Conservation (phyloP, 73 alveolate species). For the Symbiodinium natans region DNA sequence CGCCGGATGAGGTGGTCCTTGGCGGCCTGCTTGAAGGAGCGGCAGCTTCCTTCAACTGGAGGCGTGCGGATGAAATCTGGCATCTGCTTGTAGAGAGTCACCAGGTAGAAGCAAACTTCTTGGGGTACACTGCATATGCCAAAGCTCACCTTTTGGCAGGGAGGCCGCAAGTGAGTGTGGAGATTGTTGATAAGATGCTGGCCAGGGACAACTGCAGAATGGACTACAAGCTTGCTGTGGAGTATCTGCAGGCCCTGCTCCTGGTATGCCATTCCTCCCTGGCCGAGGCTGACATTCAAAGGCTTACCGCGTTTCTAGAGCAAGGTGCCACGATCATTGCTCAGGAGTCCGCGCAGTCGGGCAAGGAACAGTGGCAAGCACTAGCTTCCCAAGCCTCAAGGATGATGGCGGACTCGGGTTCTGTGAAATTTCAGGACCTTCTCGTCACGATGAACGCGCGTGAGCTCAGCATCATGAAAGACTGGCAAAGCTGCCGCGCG, state of each 20-base stretch:
- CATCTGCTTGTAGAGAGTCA: not conserved
- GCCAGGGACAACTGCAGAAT: not conserved
- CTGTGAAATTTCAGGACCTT: not conserved
- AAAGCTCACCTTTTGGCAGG: constrained; percentile 34
- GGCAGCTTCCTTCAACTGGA: constrained; percentile 10
- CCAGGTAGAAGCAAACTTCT: constrained; percentile 16
- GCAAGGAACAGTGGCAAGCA: constrained; percentile 12
- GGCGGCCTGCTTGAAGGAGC: not conserved
- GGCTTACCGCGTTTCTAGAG: not conserved
- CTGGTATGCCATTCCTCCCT: constrained; percentile 9
- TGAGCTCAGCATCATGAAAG: constrained; percentile 22
- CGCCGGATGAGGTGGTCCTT: not conserved
- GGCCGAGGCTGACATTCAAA: not conserved
- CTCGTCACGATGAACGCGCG: constrained; percentile 5
- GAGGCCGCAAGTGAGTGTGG: constrained; percentile 26
- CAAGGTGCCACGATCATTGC: constrained; percentile 16
- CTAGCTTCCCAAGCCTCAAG: not conserved
- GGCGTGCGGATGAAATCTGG: constrained; percentile 50
- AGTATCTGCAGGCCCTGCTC: constrained; percentile 20
- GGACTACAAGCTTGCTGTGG: constrained; percentile 33
- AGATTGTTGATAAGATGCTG: constrained; percentile 19
- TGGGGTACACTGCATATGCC: constrained; percentile 19
- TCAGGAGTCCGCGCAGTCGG: not conserved
- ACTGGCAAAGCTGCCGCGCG: not conserved
- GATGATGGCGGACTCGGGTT: not conserved